Base-by-base conservation (phyloP, 768 basidiomycete species). In the Phaeotremella skinneri region DNA sequence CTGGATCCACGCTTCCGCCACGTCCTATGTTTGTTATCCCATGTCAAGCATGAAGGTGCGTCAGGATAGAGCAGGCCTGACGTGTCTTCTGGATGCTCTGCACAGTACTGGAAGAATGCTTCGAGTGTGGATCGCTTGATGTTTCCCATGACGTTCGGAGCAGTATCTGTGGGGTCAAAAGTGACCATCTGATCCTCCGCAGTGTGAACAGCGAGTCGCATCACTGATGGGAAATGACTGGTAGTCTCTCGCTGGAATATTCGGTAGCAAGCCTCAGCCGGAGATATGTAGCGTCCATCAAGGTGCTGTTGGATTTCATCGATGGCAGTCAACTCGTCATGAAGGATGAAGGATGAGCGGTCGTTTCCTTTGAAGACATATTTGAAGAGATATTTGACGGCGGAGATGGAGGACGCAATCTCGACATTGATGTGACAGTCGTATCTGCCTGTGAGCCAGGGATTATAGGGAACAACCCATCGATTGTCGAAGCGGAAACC, bases 391-490 rank as follows among this genome's bases (percentile, higher is more conserved):
- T 84, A 84, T 53, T 82, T 82, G 66, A 81, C 52, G 2, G 81
- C 63, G 5, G 69, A 71, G 34, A 83, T 62, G 7, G 77, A 78
- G 0, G 67, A 70, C 49, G 68, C 74, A 52, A 78, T 78, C 61
- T 84, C 82, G 0, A 83, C 58, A n/a, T 84, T 85, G 63, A 83
- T 82, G 55, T 84, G 81, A 59, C 81, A 82, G 54, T 78, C 21
- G 58, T 77, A 82, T 25, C 74, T 64, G 0, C 67, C 71, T 43
- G 65, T 58, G 0, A 83, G 70, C 26, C 66, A 78, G 0, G 77
- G 79, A 42, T 59, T 68, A 63, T 82, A 79, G 1, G 80, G 80
- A 2, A 83, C 79, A 14, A 84, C 75, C 76, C 78, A 73, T 0
- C 57, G 60, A 52, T 84, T 84, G 58, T 79, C 72, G 23, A 79